Percentiles rank a stretch among this genome's conserved stretches.
phyloP scores from a whole-genome alignment of 257 asterid species.

The Solanum peruvianum region DNA sequence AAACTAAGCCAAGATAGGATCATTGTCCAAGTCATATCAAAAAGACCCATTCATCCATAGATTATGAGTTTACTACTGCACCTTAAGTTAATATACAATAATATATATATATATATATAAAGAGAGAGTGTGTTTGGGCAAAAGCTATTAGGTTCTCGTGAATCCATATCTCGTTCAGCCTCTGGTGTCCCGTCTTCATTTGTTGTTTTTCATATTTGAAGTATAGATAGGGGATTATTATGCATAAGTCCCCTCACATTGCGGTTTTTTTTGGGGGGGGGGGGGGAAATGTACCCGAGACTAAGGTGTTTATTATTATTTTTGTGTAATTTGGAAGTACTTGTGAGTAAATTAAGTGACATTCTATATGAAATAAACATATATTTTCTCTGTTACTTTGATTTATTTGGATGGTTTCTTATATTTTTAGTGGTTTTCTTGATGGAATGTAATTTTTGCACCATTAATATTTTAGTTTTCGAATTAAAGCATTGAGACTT shows the following conservation, averaged over 20 bases:
- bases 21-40: background rate
- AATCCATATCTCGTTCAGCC: background rate
- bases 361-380: background rate
- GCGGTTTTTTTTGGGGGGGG: too few species aligned
- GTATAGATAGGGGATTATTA: background rate
- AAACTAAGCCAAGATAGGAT: background rate
- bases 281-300: rapidly evolving
- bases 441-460: background rate
- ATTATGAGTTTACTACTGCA: background rate
- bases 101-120: too few species aligned
- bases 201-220: background rate
- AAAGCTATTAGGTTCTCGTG: background rate
- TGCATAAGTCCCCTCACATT: background rate
- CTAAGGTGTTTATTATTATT: background rate
- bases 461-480: background rate
- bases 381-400: background rate
- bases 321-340: background rate
- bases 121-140: background rate
- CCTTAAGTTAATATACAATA: background rate
- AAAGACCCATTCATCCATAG: background rate
- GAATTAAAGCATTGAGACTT: background rate
- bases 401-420: background rate
- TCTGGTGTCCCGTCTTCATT: background rate
- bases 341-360: background rate
- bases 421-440: background rate